These are phyloP conservation scores for Mycena pura DNA, from an alignment of 768 basidiomycete genomes.

Conservation along the genomic window DNA sequence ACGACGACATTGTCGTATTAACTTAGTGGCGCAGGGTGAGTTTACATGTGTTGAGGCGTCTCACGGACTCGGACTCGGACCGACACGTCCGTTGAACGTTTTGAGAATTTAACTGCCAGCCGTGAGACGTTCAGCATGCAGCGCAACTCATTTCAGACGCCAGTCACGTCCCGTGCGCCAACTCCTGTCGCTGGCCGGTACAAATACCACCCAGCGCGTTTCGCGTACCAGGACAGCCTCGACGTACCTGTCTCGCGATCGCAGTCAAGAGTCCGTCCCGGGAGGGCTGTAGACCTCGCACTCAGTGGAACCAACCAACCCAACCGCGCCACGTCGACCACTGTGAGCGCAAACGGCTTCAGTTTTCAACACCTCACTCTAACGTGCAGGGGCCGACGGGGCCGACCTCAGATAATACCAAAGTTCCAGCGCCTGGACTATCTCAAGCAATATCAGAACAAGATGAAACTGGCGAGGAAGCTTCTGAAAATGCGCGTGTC, in stretches of 20 bases:
- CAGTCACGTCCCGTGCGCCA: constrained; percentile 7
- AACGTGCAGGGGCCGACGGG: constrained; percentile 11
- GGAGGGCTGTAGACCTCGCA: constrained; percentile 10
- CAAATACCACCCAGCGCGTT: constrained; percentile 14
- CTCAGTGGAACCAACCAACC: neutral
- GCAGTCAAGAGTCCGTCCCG: constrained; percentile 17
- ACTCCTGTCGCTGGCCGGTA: constrained; percentile 4
- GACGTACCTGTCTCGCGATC: constrained; percentile 17
- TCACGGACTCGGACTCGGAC: no score
- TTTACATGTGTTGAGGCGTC: no score
- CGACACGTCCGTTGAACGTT: neutral
- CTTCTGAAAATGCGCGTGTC: constrained; percentile 41
- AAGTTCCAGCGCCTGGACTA: neutral
- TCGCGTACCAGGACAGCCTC: constrained; percentile 21
- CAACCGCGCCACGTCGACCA: neutral
- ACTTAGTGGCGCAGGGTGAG: no score
- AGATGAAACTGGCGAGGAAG: constrained; percentile 43
- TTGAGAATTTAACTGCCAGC: no score
- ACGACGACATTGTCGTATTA: no score
- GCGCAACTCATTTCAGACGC: constrained; percentile 14
- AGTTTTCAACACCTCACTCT: neutral
- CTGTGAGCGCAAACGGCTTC: neutral
- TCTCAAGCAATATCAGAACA: neutral
- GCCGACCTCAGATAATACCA: constrained; percentile 10
- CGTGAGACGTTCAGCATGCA: neutral